These are phyloP conservation scores for Fusarium nygamai DNA, from an alignment of 2,329 filamentous ascomycete genomes.

Conservation along the genomic window DNA sequence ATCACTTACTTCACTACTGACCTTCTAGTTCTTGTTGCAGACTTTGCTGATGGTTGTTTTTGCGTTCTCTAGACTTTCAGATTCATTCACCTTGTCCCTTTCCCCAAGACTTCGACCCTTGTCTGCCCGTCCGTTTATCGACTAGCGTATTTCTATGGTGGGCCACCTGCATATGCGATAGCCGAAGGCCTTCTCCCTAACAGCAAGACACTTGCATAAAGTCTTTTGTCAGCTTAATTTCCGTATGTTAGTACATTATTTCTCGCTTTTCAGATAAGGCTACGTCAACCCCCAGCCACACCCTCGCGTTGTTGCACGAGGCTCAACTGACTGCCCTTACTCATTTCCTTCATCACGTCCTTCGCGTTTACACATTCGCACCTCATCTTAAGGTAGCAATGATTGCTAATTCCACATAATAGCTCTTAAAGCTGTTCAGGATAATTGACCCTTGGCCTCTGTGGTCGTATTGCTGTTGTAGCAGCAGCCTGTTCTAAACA, in stretches of 20 bases:
- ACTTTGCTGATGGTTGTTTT: conserved; percentile 39
- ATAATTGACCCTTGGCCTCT: conserved; percentile 41
- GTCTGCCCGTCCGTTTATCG: conserved; percentile 27
- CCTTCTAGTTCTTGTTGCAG: conserved; percentile 3
- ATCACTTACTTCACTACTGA: not conserved
- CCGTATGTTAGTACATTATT: conserved; percentile 41
- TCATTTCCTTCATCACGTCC: conserved; percentile 18
- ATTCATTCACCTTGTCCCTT: conserved; percentile 29
- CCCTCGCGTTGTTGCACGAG: conserved; percentile 12
- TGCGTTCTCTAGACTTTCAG: conserved; percentile 34
- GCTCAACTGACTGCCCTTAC: conserved; percentile 8
- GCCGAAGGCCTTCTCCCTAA: conserved; percentile 33
- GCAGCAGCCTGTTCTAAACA: conserved; percentile 35
- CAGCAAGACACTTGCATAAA: conserved; percentile 23
- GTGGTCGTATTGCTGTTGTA: conserved; percentile 33
- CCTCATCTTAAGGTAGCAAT: conserved; percentile 34
- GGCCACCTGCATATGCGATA: conserved; percentile 36
- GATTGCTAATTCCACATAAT: conserved; percentile 46
- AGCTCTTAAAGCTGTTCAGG: conserved; percentile 41
- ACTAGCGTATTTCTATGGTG: conserved; percentile 40
- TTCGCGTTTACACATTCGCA: conserved; percentile 33
- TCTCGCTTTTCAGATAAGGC: conserved; percentile 20
- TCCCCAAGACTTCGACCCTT: conserved; percentile 34
- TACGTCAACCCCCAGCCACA: conserved; percentile 36
- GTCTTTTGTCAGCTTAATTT: conserved; percentile 33